These are phyloP conservation scores for Aristolochia californica DNA, from an alignment of 164 flowering plant genomes.

Conservation along the genomic window DNA sequence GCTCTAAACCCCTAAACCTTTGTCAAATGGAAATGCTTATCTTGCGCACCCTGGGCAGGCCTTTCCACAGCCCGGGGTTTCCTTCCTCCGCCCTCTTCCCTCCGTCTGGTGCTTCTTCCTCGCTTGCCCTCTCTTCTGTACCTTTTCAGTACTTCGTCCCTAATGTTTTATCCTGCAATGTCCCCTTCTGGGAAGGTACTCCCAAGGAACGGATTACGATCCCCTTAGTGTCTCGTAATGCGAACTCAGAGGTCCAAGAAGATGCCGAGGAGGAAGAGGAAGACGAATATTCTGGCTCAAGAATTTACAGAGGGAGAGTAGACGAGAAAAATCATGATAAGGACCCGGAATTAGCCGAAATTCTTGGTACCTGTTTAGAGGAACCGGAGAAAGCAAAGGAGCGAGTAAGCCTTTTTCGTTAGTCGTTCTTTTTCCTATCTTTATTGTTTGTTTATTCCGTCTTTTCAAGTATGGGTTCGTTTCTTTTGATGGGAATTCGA, in stretches of 20 bases:
- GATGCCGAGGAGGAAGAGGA: background rate
- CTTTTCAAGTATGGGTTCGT: background rate
- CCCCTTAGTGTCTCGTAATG: background rate
- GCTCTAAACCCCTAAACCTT: too few species aligned
- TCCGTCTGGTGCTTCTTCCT: too few species aligned
- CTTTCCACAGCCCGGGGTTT: too few species aligned
- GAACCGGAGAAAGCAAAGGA: conserved; percentile 63
- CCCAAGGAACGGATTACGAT: too few species aligned
- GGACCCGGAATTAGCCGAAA: conserved; percentile 84
- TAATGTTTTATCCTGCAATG: too few species aligned
- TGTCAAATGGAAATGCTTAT: too few species aligned
- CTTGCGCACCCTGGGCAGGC: too few species aligned
- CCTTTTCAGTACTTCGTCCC: too few species aligned
- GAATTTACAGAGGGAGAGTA: conserved; percentile 7
- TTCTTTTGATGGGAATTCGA: background rate
- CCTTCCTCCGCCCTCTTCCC: too few species aligned
- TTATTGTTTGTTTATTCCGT: background rate
- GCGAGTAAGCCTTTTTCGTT: conserved; percentile 49
- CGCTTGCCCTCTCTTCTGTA: too few species aligned
- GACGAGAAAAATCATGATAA: conserved; percentile 55
- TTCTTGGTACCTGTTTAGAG: conserved; percentile 57
- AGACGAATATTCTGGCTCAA: background rate
- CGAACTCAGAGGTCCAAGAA: background rate
- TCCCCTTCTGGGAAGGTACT: too few species aligned
- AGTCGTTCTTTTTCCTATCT: too few species aligned